These are phyloP conservation scores for Mortierella antarctica DNA, from an alignment of 192 early-diverging fungal genomes.

Conservation along the genomic window DNA sequence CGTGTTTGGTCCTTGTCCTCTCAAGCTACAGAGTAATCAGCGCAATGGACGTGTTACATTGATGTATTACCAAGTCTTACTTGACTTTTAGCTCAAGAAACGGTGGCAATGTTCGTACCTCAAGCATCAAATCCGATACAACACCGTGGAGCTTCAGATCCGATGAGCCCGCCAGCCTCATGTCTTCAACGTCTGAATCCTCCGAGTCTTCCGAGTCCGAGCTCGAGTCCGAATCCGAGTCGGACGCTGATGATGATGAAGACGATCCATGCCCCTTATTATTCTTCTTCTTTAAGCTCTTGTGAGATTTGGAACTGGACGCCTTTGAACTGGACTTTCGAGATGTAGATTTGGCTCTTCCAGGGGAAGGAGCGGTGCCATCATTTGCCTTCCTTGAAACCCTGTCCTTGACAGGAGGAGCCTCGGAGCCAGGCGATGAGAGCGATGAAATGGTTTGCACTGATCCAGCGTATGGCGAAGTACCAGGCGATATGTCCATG, in stretches of 20 bases:
- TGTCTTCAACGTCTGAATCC: neutral
- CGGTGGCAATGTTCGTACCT: constrained; percentile 4
- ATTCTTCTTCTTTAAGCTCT: neutral
- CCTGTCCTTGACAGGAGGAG: neutral
- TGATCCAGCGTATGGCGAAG: neutral
- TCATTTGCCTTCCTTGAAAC: too few relatives aligned
- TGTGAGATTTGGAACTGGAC: neutral
- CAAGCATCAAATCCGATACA: constrained; percentile 38
- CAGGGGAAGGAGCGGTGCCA: too few relatives aligned
- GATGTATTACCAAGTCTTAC: too few relatives aligned
- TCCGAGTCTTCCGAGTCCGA: constrained; percentile 28
- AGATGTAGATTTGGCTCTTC: neutral
- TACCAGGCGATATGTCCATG: neutral
- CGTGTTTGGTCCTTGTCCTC: constrained; percentile 35
- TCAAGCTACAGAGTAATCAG: constrained; percentile 16
- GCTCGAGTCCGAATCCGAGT: constrained; percentile 10
- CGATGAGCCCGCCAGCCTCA: neutral
- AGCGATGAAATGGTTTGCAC: neutral
- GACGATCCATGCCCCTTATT: neutral
- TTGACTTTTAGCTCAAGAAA: neutral
- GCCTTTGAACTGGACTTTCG: neutral
- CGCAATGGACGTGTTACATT: neutral
- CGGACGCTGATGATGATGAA: constrained; percentile 9
- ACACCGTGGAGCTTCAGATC: constrained; percentile 27
- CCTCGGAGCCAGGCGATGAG: neutral